These are phyloP conservation scores for Mentha longifolia DNA, from an alignment of 257 asterid genomes.

Conservation along the genomic window DNA sequence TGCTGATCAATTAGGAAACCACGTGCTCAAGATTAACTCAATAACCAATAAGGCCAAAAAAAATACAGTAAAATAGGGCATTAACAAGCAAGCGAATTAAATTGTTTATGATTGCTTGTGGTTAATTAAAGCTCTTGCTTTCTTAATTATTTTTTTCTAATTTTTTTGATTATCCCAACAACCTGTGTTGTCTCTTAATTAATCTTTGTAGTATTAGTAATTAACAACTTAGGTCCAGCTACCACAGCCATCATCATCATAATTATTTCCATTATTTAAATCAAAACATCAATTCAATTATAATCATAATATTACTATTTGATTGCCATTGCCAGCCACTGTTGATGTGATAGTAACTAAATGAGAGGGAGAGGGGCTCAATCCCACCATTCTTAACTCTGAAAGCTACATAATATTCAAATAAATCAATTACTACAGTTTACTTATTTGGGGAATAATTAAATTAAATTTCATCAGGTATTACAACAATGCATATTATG, in stretches of 20 bases:
- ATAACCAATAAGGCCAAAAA: too few species aligned
- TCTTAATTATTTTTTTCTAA: not conserved
- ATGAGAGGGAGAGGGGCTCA: constrained; percentile 30
- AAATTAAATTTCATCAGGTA: constrained; percentile 47
- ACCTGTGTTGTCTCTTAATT: not conserved
- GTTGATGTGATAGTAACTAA: too few species aligned
- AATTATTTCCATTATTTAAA: constrained; percentile 7
- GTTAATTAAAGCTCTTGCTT: constrained; percentile 23
- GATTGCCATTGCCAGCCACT: not conserved
- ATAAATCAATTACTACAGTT: too few species aligned
- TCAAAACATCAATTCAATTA: not conserved
- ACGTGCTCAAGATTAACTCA: too few species aligned
- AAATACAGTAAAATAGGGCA: too few species aligned
- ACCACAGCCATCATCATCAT: constrained; percentile 22
- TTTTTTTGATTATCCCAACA: constrained; percentile 36
- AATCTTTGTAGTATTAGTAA: not conserved
- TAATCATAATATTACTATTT: not conserved
- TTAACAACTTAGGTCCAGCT: constrained; percentile 35
- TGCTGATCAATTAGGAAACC: too few species aligned
- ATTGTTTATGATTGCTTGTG: constrained; percentile 24
- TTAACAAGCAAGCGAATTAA: too few species aligned
- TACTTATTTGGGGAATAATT: too few species aligned
- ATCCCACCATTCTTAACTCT: constrained; percentile 46
- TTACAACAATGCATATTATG: constrained; percentile 92
- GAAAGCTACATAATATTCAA: constrained; percentile 50